Base-by-base conservation (phyloP, 208 protist species). In the Endotrypanum monterogeii region DNA sequence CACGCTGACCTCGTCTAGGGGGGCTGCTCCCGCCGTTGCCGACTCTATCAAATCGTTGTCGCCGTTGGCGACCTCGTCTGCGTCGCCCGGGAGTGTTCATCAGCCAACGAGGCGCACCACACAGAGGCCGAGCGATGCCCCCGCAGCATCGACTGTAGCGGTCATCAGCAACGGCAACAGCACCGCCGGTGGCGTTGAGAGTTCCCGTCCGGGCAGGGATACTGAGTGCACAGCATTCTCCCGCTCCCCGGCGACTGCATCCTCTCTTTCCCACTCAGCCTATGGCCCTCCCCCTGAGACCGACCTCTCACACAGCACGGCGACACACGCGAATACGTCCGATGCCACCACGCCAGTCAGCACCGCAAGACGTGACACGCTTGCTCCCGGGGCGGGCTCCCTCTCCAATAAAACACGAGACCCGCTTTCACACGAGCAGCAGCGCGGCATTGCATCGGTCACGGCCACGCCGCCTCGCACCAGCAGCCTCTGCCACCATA, bases 381-480 rank as follows among this genome's bases (percentile, higher is more conserved):
- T 16, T 39, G 56, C 56, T 35, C 30, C 32, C 20, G 58, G 7
- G 14, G 58, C 12, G 1, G 12, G 62, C 52, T 76, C 72, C 16
- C 70, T 76, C 72, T 35, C 35, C 58, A 18, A 28, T 37, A 20
- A 63, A n/a, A 20, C 30, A 44, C 35, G 11, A 28, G 14, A 23
- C 35, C 58, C 32, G n/a, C 56, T 20, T 11, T 4, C 56, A 61
- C 28, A 44, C 32, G 32, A 63, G 58, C 58, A 20, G 95, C 98
- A 99, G 92, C 92, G 98, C 70, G 98, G 98, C 65, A 99, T 99
- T 83, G 86, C 98, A 32, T 99, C 99, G 28, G 95, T 99, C 77
- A 94, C 68, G 28, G 7, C 68, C 50, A 35, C 35, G 39, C 56
- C 39, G 35, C 39, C 44, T 46, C 35, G 6, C n/a, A 70, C 41